Evolutionary conservation across 805 yeast species (phyloP).

Genomic region (Hyphopichia homilentoma): DNA sequence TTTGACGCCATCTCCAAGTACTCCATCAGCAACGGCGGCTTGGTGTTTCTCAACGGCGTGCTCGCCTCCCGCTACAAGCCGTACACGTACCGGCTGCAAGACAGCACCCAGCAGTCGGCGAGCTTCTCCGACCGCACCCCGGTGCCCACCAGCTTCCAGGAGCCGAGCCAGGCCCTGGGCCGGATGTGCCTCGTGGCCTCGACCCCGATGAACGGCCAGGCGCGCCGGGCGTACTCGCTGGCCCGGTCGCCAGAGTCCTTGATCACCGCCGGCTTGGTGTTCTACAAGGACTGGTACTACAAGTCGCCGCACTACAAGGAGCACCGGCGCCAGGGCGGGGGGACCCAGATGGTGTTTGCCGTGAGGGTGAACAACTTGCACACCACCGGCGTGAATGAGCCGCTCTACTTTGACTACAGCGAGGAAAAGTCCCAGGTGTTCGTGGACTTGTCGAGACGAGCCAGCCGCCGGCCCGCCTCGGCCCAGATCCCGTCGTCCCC

Average conservation of each 20-base stretch:
- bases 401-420: conserved; percentile 24
- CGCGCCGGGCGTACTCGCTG: too few species aligned
- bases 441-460: conserved; percentile 3
- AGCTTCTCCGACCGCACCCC: conserved; percentile 3
- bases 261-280: conserved; percentile 21
- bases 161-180: neutral
- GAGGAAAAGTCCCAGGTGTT: conserved; percentile 7
- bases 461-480: neutral
- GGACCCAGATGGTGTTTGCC: conserved; percentile 12
- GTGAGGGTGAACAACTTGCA: conserved; percentile 11
- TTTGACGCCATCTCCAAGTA: conserved; percentile 21
- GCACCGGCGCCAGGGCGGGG: conserved; percentile 1
- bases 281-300: conserved; percentile 35
- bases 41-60: conserved; percentile 27
- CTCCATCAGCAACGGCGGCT: conserved; percentile 19
- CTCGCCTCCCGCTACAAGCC: conserved; percentile 24
- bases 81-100: too few species aligned
- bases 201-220: too few species aligned
- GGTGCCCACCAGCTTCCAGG: conserved; percentile 2
- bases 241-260: conserved; percentile 16
- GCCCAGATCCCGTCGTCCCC: conserved; percentile 13
- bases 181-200: neutral
- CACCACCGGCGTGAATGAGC: conserved; percentile 6
- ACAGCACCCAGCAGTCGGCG: conserved; percentile 3
- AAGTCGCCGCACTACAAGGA: conserved; percentile 13